Percentiles rank a stretch among this genome's conserved stretches.
phyloP scores from a whole-genome alignment of 305 asterid species.

The Salvia sclarea region DNA sequence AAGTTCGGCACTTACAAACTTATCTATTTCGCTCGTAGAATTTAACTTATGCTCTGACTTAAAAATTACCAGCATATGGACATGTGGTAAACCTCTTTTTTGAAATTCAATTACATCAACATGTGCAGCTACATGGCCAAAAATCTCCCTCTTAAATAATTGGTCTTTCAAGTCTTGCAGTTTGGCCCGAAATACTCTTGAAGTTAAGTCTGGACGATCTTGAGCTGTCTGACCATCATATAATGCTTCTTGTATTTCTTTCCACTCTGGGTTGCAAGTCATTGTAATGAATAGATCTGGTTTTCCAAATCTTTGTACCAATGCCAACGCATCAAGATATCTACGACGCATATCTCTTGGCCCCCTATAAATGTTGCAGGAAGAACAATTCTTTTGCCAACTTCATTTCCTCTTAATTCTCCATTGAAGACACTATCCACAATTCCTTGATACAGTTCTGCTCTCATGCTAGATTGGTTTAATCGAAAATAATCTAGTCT shows the following conservation, averaged over 20 bases:
- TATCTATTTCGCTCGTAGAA: not conserved
- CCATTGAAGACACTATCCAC: no score
- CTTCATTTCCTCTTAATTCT: no score
- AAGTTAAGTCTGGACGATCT: not conserved
- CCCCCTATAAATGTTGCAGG: not conserved
- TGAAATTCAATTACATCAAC: not conserved
- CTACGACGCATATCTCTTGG: not conserved
- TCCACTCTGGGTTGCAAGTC: not conserved
- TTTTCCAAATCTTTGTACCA: not conserved
- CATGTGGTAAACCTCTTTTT: not conserved
- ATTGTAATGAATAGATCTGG: not conserved
- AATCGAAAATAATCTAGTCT: no score
- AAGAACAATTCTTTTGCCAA: no score
- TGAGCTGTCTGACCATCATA: constrained; percentile 1
- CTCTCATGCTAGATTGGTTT: no score
- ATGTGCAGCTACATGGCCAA: not conserved
- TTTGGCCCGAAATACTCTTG: not conserved
- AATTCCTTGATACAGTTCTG: no score
- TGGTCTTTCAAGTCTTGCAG: not conserved
- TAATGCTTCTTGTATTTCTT: not conserved
- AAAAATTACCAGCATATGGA: not conserved
- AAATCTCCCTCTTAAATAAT: not conserved
- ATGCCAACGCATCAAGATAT: constrained; percentile 1
- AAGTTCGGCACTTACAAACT: not conserved
- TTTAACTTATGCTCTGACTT: not conserved